Evolutionary conservation across 1,139 yeast species (phyloP), one percentile per base, ranked within the genome.

Genomic region (Sugiyamaella sp.): DNA sequence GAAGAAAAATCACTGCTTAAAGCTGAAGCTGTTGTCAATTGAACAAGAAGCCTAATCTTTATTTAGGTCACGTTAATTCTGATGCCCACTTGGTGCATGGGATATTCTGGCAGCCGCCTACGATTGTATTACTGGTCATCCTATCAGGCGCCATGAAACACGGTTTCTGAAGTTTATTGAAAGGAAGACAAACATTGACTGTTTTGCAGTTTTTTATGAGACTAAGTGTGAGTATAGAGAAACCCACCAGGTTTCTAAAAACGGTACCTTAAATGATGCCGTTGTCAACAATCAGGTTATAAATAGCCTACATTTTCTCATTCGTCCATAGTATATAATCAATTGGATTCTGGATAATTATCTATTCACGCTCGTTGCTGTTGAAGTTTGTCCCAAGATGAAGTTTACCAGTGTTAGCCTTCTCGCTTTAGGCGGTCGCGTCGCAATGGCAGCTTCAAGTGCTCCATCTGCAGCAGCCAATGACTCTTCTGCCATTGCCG

Each of bases 201-300:
- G 35, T 4, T 12, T 29, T 29, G n/a, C n/a, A 12, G 14, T 8
- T 8, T 29, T 29, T 14, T 12, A 10, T 29, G 35, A 29, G 24
- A 8, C 29, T 14, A 40, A 21, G 24, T 12, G 4, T 21, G 22
- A 21, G 9, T 14, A 22, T 20, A 40, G 6, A n/a, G 14, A n/a
- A n/a, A 25, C 6, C 9, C 19, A 2, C 45, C 20, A 25, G 22
- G 45, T 25, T 41, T 24, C 45, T 41, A 41, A 41, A 41, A 41
- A 25, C 24, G 27, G 35, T 4, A 9, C 4, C 14, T 14, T 12
- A 41, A 9, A 39, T 21, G 22, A 24, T 24, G 14, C 16, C n/a
- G 12, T 17, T 25, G 25, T 14, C 35, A 4, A 12, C 14, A 4
- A 6, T 9, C 25, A 4, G 16, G 27, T 41, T 41, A 41, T 41